phyloP scores from a whole-genome alignment of 257 asterid species.

The Eustoma russellianum region DNA sequence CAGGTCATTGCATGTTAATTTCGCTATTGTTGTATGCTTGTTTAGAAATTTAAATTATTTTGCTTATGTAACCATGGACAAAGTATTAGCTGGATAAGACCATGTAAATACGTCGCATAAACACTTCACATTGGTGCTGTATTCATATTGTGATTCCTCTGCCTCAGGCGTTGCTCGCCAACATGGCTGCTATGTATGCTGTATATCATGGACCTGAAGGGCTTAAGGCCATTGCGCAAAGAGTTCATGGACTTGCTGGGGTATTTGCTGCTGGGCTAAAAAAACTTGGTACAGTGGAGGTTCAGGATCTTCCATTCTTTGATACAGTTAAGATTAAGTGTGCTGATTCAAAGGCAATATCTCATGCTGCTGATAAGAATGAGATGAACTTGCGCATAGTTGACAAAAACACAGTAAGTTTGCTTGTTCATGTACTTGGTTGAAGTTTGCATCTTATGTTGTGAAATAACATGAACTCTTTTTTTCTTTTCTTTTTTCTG shows the following conservation, averaged over 20 bases:
- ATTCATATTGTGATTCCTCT: conserved; percentile 5
- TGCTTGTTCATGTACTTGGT: conserved; percentile 7
- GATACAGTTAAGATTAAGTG: conserved; percentile 83
- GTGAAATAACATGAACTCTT: conserved; percentile 9
- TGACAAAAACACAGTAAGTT: conserved; percentile 67
- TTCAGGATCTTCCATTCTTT: conserved; percentile 82
- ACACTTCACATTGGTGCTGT: background rate
- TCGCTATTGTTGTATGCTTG: background rate
- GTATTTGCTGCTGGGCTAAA: conserved; percentile 68
- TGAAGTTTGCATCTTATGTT: background rate
- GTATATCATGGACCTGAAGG: conserved; percentile 99
- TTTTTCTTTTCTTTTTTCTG: conserved; percentile 11
- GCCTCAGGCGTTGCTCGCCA: conserved; percentile 89
- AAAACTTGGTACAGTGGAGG: conserved; percentile 87
- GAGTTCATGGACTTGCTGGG: conserved; percentile 96
- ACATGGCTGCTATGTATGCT: conserved; percentile 99
- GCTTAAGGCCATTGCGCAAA: conserved; percentile 77
- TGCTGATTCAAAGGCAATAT: conserved; percentile 70
- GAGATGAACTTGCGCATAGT: conserved; percentile 71
- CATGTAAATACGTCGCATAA: too few relatives aligned
- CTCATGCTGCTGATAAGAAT: conserved; percentile 62
- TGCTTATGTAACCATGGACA: background rate
- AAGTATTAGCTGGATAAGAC: too few relatives aligned
- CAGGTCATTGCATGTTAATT: conserved; percentile 40
- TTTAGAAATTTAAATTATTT: background rate